A percentile compares a stretch with the other conserved stretches of the same genome.
phyloP scores from a whole-genome alignment of 441 rosid species.

The Flueggea neowawraea region DNA sequence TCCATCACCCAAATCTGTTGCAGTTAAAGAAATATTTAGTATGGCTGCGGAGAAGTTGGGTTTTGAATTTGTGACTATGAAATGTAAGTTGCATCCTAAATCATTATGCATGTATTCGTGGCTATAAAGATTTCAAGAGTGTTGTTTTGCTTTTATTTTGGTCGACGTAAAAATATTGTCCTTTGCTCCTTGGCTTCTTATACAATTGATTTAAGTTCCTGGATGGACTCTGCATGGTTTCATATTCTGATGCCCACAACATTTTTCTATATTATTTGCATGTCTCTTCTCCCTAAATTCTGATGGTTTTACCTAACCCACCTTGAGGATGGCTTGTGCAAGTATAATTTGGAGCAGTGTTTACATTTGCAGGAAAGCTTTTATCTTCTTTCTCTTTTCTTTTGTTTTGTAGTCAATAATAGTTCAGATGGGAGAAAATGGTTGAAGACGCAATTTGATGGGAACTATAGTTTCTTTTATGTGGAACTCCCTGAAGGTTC shows the following conservation, averaged over 20 bases:
- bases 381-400: slow-evolving; percentile 1
- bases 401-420: slow-evolving; percentile 37
- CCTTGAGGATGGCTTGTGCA: no score
- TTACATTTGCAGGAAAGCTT: no score
- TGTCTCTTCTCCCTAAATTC: background rate
- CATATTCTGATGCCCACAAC: no score
- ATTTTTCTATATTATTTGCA: no score
- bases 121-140: background rate
- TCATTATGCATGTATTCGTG: slow-evolving; percentile 8
- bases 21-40: slow-evolving; percentile 64
- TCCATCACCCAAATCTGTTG: slow-evolving; percentile 67
- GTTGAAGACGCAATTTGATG: slow-evolving; percentile 58
- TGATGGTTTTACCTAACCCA: background rate
- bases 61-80: slow-evolving; percentile 54
- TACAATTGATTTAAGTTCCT: no score
- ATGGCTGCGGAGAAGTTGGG: slow-evolving; percentile 88
- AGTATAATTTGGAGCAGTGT: no score
- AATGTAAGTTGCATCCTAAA: slow-evolving; percentile 45
- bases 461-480: slow-evolving; percentile 62
- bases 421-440: slow-evolving; percentile 67
- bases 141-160: slow-evolving; percentile 2
- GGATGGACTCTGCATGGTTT: no score
- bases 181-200: no score
- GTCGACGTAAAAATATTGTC: slow-evolving; percentile 15
- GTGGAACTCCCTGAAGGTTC: slow-evolving; percentile 80